Base-by-base conservation (phyloP, 306 rosid genomes). In the Alnus rubra region DNA sequence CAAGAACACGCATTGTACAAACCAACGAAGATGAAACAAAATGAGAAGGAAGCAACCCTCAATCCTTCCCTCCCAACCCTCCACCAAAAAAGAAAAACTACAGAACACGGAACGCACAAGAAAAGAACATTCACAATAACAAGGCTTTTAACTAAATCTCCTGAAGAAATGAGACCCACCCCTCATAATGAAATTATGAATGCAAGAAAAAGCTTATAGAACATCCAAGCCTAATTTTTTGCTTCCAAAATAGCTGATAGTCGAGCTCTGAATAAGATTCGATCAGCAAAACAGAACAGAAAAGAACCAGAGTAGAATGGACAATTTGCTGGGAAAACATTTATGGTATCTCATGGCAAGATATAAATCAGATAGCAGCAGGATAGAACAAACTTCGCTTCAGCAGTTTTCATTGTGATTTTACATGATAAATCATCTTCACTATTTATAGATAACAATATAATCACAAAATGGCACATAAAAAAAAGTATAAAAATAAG, bases 301-400 rank as follows among this genome's bases (percentile, higher is more conserved):
- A 59, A 42, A 31, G 33, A 7, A 64, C 45, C 42, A 33, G 9
- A 2, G 23, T 39, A 33, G 10, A 64, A 64, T 35, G 48, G 5
- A 35, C 14, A 58, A 64, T 64, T 64, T 15, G 37, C 37, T 0
- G 37, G 37, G 15, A 13, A 59, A 59, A 19, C 37, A 59, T 28
- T 4, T 23, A 28, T 23, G 31, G 35, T 59, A 59, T 59, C 35
- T 23, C 65, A 59, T 59, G 65, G 65, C 37, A 59, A 59, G 37
- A 59, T 23, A 19, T 59, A 59, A 23, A 59, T 9, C 16, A 28
- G 65, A 3, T 35, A 9, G 33, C 33, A 69, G 7, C 12, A 9
- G 30, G 23, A 69, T 75, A 45, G 76, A 71, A 49, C 70, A 62
- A 44, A 14, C 44, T 44, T n/a, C 54, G 70, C 23, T 16, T 39